A percentile compares a stretch with the other conserved stretches of the same genome.
Conservation (phyloP, 345 rosid species). For the Trapa bicornis region DNA sequence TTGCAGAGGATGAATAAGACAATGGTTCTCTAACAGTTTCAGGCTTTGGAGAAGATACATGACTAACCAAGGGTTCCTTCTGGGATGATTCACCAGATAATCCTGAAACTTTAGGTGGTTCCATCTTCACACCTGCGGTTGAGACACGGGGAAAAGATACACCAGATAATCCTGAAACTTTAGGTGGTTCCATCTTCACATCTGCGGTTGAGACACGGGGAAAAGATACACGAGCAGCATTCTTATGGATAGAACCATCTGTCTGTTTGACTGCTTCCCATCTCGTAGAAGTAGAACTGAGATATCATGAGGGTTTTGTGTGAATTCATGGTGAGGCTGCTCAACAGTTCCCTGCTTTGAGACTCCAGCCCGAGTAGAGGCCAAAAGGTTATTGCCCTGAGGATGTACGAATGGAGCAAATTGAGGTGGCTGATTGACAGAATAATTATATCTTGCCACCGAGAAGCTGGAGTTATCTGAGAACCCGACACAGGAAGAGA, state of each 20-base stretch:
- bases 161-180: constrained; percentile 22
- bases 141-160: constrained; percentile 14
- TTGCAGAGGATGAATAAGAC: background rate
- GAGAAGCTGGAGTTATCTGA: constrained; percentile 53
- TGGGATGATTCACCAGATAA: constrained; percentile 5
- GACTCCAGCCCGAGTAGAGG: constrained; percentile 29
- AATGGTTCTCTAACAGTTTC: background rate
- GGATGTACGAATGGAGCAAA: constrained; percentile 39
- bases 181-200: constrained; percentile 36
- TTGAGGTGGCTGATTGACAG: constrained; percentile 47
- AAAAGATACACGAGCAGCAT: constrained; percentile 16
- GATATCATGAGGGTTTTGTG: constrained; percentile 15
- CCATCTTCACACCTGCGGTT: constrained; percentile 30
- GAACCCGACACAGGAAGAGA: constrained; percentile 43
- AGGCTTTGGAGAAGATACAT: background rate
- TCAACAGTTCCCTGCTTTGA: constrained; percentile 26
- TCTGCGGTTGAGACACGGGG: constrained; percentile 16
- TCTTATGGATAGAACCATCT: constrained; percentile 30
- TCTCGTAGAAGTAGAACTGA: constrained; percentile 20
- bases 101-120: constrained; percentile 23
- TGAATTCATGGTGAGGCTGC: constrained; percentile 22
- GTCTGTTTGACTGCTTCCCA: constrained; percentile 45
- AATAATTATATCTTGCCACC: constrained; percentile 41
- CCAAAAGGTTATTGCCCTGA: constrained; percentile 21
- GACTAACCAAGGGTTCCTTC: background rate